Evolutionary conservation across 2,329 filamentous ascomycete genomes (phyloP).

Genomic region (Phoma herbarum): DNA sequence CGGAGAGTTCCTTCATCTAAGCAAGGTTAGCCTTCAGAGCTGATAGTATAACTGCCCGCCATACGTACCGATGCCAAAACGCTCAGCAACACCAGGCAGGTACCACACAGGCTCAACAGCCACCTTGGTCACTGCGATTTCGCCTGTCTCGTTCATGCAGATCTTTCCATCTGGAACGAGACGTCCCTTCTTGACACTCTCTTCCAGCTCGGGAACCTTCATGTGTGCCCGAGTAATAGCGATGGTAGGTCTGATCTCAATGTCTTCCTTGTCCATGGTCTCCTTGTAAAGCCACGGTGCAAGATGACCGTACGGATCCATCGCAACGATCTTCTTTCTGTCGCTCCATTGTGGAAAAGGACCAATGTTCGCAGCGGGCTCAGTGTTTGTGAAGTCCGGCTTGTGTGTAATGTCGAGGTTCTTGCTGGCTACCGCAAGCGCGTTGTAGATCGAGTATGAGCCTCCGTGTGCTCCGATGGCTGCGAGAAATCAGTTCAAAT

Average conservation of each 20-base stretch:
- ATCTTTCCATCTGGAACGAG: constrained; percentile 86
- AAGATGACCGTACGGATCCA: constrained; percentile 94
- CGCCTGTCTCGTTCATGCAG: constrained; percentile 83
- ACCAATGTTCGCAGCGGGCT: constrained; percentile 88
- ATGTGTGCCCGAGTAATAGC: constrained; percentile 93
- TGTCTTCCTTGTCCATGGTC: constrained; percentile 77
- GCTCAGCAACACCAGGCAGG: constrained; percentile 73
- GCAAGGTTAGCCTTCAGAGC: constrained; percentile 36
- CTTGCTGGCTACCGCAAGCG: constrained; percentile 89
- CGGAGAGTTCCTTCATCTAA: constrained; percentile 85
- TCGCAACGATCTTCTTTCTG: constrained; percentile 92
- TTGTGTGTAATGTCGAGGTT: constrained; percentile 85
- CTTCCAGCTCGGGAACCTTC: constrained; percentile 93
- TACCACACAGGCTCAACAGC: constrained; percentile 87
- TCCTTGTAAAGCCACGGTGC: constrained; percentile 85
- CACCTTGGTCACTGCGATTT: constrained; percentile 93
- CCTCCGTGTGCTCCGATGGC: constrained; percentile 80
- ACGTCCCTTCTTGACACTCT: constrained; percentile 82
- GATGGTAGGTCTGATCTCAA: constrained; percentile 89
- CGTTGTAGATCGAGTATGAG: constrained; percentile 96
- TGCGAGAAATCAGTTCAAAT: constrained; percentile 34
- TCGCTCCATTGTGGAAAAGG: constrained; percentile 91
- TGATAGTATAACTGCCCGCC: background rate
- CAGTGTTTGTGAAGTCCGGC: constrained; percentile 82
- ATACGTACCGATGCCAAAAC: constrained; percentile 82